Conservation (phyloP, 768 basidiomycete genomes). For the Termitomyces sp. region DNA sequence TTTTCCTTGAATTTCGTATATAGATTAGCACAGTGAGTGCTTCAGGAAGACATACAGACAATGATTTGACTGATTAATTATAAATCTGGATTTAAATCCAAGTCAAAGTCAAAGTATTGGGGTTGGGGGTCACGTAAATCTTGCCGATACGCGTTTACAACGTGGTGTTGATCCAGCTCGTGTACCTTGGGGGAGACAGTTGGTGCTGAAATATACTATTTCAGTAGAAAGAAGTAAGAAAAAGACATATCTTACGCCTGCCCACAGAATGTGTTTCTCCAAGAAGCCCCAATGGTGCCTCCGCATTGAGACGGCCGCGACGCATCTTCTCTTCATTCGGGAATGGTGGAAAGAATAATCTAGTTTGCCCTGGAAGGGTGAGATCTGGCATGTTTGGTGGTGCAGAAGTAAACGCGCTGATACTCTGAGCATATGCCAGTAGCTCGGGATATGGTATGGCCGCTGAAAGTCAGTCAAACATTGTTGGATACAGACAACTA, state of each 20-base stretch:
- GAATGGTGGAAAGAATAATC: constrained; percentile 84
- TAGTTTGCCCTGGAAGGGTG: constrained; percentile 61
- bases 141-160: constrained; percentile 65
- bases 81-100: constrained; percentile 82
- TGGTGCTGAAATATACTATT: constrained; percentile 37
- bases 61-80: constrained; percentile 17
- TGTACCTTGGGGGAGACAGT: constrained; percentile 53
- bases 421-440: constrained; percentile 77
- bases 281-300: constrained; percentile 69
- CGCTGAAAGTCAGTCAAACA: constrained; percentile 32
- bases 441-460: constrained; percentile 80
- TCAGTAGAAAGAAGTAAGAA: constrained; percentile 1
- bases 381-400: constrained; percentile 85
- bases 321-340: constrained; percentile 92
- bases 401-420: constrained; percentile 83
- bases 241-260: constrained; percentile 42
- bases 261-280: constrained; percentile 84
- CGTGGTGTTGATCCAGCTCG: constrained; percentile 43
- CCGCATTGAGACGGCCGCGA: constrained; percentile 70
- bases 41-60: background rate
- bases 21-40: background rate
- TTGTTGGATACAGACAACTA: background rate
- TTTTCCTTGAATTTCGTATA: background rate
- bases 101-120: constrained; percentile 71
- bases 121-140: constrained; percentile 57